phyloP scores from a whole-genome alignment of 495 filamentous ascomycete genomes.

The Tuber aestivum region DNA sequence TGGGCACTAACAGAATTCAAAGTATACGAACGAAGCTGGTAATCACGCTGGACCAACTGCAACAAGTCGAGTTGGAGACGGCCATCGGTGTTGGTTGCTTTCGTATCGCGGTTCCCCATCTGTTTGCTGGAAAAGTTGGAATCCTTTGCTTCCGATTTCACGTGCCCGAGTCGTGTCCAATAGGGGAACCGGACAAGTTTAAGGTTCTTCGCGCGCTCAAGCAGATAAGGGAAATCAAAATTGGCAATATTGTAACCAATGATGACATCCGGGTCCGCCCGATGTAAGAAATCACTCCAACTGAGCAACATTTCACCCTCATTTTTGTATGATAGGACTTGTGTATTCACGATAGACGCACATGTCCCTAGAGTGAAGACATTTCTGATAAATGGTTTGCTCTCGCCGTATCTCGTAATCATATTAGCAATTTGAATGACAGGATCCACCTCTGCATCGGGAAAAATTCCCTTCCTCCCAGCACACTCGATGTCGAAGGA shows the following conservation, averaged over 20 bases:
- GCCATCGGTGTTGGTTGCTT: slow-evolving; percentile 88
- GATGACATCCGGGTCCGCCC: slow-evolving; percentile 94
- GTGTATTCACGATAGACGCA: slow-evolving; percentile 87
- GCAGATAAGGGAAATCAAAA: slow-evolving; percentile 96
- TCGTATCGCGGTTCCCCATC: slow-evolving; percentile 94
- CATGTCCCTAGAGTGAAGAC: slow-evolving; percentile 91
- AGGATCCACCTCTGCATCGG: slow-evolving; percentile 80
- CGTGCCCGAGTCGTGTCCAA: slow-evolving; percentile 68
- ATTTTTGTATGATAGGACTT: slow-evolving; percentile 72
- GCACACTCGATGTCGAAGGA: slow-evolving; percentile 99
- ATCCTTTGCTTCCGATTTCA: slow-evolving; percentile 61
- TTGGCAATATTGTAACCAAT: slow-evolving; percentile 99
- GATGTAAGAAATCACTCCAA: slow-evolving; percentile 84
- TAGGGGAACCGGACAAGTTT: slow-evolving; percentile 70
- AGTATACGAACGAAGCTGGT: slow-evolving; percentile 93
- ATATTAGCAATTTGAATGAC: slow-evolving; percentile 98
- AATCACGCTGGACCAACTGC: slow-evolving; percentile 86
- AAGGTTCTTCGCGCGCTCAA: slow-evolving; percentile 80
- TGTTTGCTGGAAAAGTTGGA: slow-evolving; percentile 95
- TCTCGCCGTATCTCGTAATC: slow-evolving; percentile 92
- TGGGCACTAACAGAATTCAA: slow-evolving; percentile 96
- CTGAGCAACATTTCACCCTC: slow-evolving; percentile 81
- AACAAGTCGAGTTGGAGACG: slow-evolving; percentile 88
- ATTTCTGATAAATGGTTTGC: slow-evolving; percentile 91
- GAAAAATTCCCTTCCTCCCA: slow-evolving; percentile 94